Percentiles rank a stretch among this genome's conserved stretches.
phyloP scores from a whole-genome alignment of 352 stramenopile species.

The Pythium biforme region DNA sequence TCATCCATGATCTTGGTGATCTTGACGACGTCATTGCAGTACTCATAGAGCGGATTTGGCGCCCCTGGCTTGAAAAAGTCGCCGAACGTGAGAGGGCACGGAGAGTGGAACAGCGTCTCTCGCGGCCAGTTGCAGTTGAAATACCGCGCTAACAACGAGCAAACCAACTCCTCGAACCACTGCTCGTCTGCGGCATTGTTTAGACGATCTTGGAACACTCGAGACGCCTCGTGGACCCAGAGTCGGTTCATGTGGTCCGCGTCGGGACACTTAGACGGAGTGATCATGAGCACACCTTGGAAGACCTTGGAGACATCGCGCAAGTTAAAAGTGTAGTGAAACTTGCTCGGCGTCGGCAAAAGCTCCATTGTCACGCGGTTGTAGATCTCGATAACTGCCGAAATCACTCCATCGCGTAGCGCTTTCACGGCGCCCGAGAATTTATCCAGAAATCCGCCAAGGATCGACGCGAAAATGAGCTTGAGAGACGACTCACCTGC shows the following conservation, averaged over 20 bases:
- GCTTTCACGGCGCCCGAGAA: slow-evolving; percentile 86
- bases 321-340: slow-evolving; percentile 96
- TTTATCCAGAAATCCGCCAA: slow-evolving; percentile 90
- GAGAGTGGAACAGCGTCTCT: slow-evolving; percentile 85
- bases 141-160: slow-evolving; percentile 72
- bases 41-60: slow-evolving; percentile 80
- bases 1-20: slow-evolving; percentile 90
- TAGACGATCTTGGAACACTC: slow-evolving; percentile 94
- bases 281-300: slow-evolving; percentile 94
- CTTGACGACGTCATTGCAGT: slow-evolving; percentile 77
- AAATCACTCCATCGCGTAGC: slow-evolving; percentile 81
- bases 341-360: slow-evolving; percentile 91
- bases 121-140: slow-evolving; percentile 77
- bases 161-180: slow-evolving; percentile 91
- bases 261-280: slow-evolving; percentile 71
- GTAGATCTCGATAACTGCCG: slow-evolving; percentile 93
- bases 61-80: slow-evolving; percentile 90
- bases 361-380: slow-evolving; percentile 90
- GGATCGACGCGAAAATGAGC: slow-evolving; percentile 93
- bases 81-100: slow-evolving; percentile 89
- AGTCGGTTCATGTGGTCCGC: slow-evolving; percentile 85
- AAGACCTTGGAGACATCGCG: slow-evolving; percentile 96
- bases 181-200: slow-evolving; percentile 86
- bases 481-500: slow-evolving; percentile 85
- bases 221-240: slow-evolving; percentile 91